Conservation (phyloP, 768 basidiomycete species). For the Termitomyces sp. region DNA sequence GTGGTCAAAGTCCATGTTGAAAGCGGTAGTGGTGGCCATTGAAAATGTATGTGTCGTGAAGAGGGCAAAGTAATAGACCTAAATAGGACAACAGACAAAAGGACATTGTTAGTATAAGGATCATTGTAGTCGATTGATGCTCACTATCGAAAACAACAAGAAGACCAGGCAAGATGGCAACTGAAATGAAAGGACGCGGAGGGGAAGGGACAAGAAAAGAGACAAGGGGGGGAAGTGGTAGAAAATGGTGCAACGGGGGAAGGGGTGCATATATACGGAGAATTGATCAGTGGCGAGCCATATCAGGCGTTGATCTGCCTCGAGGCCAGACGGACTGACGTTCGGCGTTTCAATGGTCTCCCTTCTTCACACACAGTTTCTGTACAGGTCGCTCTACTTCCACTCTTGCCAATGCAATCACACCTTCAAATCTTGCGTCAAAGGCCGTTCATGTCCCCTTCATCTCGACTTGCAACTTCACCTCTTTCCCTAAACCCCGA, state of each 20-base stretch:
- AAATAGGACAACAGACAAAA: constrained; percentile 14
- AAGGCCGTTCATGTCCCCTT: constrained; percentile 1
- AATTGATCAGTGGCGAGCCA: constrained; percentile 12
- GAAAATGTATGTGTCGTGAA: not conserved
- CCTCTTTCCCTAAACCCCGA: not conserved
- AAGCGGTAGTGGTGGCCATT: constrained; percentile 22
- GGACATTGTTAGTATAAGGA: constrained; percentile 19
- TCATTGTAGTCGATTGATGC: constrained; percentile 19
- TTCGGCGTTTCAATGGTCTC: constrained; percentile 12
- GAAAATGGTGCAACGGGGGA: constrained; percentile 17
- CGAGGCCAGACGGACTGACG: constrained; percentile 14
- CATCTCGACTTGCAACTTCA: not conserved
- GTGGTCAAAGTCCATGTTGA: constrained; percentile 45
- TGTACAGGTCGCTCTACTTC: constrained; percentile 7
- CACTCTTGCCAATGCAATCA: not conserved
- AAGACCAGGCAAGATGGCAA: constrained; percentile 18
- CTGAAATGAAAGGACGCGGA: constrained; percentile 35
- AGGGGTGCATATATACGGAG: constrained; percentile 18
- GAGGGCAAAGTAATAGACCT: constrained; percentile 18
- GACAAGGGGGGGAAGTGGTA: constrained; percentile 19
- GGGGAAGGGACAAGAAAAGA: constrained; percentile 15
- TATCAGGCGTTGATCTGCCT: constrained; percentile 16
- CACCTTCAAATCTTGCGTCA: not conserved
- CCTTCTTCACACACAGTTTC: constrained; percentile 8
- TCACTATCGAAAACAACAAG: constrained; percentile 20